Base-by-base conservation (phyloP, 208 protist species). In the Endotrypanum monterogeii region DNA sequence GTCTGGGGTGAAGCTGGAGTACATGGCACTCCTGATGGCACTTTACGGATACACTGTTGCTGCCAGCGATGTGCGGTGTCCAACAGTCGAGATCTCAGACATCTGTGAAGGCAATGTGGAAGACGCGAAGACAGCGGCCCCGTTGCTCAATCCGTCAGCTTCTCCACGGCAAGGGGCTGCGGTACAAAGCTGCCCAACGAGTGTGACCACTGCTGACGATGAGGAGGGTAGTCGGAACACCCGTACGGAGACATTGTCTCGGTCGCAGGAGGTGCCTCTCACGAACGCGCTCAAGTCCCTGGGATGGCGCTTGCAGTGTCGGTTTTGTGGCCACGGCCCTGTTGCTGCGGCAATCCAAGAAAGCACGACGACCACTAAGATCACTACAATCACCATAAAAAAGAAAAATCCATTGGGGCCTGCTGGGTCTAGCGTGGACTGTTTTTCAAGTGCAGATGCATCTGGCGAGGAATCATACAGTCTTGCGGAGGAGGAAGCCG, bases 1-100 rank as follows among this genome's bases (percentile, higher is more conserved):
- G 18, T 46, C 56, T 0, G 67, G 41, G 55, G 51, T 66, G 7
- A 30, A 81, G 2, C 48, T 76, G 54, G 44, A 68, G 46, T 72
- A 80, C 62, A 78, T 81, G 72, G 55, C 67, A 3, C 30, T 86
- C 61, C 60, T 86, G 28, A 73, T 86, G 69, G 48, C 58, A 28
- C 75, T 83, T 46, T 73, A 83, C 62, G 82, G 82, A 5, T 86
- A 83, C 67, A 62, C 54, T 1, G 11, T 14, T 32, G 3, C 41
- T 62, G 35, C 54, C 14, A 12, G 4, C 20, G 20, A 51, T 11
- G 9, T 46, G 32, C 60, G 28, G 1, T 25, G 35, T 32, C 20
- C 25, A 39, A n/a, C 11, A 9, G 8, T 37, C 16, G 60, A 30
- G 23, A 65, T 12, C 6, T 28, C 37, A 0, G 60, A n/a, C 23